These are phyloP conservation scores for Colletotrichum costaricense DNA, from an alignment of 2,329 filamentous ascomycete species.

Conservation along the genomic window DNA sequence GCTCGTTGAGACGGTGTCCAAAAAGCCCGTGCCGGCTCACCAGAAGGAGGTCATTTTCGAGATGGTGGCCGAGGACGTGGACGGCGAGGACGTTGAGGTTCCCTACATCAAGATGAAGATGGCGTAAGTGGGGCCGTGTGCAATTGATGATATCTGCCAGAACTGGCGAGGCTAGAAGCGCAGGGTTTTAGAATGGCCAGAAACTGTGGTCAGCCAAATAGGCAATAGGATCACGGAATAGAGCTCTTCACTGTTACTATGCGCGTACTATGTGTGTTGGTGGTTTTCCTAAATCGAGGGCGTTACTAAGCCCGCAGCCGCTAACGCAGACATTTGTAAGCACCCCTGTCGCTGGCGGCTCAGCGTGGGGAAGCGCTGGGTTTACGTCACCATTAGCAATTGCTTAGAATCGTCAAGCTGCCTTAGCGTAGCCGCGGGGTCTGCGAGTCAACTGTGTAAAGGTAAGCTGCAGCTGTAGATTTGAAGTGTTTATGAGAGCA, in stretches of 20 bases:
- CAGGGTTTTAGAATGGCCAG: background rate
- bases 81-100: slow-evolving; percentile 94
- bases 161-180: background rate
- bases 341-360: background rate
- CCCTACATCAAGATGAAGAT: slow-evolving; percentile 95
- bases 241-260: background rate
- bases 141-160: background rate
- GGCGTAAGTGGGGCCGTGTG: slow-evolving; percentile 41
- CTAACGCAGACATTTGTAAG: slow-evolving; percentile 30
- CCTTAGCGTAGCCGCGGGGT: background rate
- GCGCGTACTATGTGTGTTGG: background rate
- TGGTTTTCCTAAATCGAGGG: too few species aligned
- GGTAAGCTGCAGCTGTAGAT: background rate
- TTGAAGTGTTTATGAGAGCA: background rate
- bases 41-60: slow-evolving; percentile 98
- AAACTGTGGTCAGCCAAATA: background rate
- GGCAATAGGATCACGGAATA: slow-evolving; percentile 3
- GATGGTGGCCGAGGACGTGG: slow-evolving; percentile 89
- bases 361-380: background rate
- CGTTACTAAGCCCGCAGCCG: slow-evolving; percentile 12
- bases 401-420: slow-evolving; percentile 18
- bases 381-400: slow-evolving; percentile 52
- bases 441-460: background rate
- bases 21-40: slow-evolving; percentile 90
- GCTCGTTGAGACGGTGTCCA: slow-evolving; percentile 88